These are phyloP conservation scores for Gonium pectorale DNA, from an alignment of 139 green algal species.

Conservation along the genomic window DNA sequence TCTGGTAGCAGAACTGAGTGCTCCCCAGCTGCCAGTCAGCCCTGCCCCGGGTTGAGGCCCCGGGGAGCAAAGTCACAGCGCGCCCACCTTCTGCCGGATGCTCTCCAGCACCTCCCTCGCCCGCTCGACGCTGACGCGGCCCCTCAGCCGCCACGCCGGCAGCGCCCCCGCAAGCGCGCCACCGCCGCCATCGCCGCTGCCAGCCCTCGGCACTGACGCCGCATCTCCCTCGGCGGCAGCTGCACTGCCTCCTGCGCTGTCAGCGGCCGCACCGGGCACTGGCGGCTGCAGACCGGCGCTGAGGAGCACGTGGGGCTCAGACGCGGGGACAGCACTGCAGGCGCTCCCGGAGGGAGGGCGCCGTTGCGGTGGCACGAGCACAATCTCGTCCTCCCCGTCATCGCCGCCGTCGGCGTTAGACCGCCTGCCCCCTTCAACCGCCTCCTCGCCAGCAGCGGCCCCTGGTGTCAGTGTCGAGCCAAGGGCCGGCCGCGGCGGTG, in stretches of 20 bases:
- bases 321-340: no score
- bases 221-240: not conserved
- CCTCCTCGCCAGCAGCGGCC: not conserved
- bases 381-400: not conserved
- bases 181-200: not conserved
- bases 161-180: not conserved
- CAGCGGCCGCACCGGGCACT: not conserved
- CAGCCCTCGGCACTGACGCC: no score
- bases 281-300: not conserved
- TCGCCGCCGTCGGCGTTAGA: not conserved
- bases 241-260: not conserved
- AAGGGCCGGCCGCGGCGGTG: not conserved
- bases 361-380: not conserved
- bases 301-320: no score
- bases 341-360: not conserved
- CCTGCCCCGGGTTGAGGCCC: not conserved
- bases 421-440: not conserved
- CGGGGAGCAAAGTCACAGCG: not conserved
- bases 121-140: not conserved
- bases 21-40: no score
- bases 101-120: slow-evolving; percentile 1
- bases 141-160: slow-evolving; percentile 8
- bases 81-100: slow-evolving; percentile 33
- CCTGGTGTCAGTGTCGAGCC: not conserved
- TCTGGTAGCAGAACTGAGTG: no score